Evolutionary conservation across 495 filamentous ascomycete species (phyloP), one percentile per base, ranked within the genome.

Genomic region (Talaromyces ruber): DNA sequence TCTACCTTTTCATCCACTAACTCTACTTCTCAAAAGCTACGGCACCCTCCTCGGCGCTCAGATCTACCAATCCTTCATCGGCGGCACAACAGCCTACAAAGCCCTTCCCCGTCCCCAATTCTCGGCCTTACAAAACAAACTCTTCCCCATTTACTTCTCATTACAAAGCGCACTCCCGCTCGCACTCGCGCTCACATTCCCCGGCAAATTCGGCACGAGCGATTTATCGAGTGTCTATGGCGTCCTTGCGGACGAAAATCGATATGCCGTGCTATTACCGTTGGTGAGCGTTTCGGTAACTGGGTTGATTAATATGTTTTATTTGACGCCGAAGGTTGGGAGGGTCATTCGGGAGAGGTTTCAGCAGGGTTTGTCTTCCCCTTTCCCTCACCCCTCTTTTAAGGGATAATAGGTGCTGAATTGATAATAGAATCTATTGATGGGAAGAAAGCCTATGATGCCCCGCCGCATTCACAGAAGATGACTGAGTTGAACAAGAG

Each of bases 81-180:
- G 81, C 60, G 91, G 90, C 30, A 79, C 88, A 29, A 72, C 92
- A 51, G 84, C 89, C 60, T 97, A 86, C 79, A 81, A 79, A 51
- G 81, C 84, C 60, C 84, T 97, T 54, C 80, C 90, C 9, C 86
- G 90, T 9, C 84, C 90, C 0, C 86, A 92, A 70, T 98, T 98
- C 76, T 79, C 85, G 5, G 78, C 82, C 37, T 80, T 98, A 26
- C 93, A 96, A 75, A 75, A 83, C 34, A 82, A 82, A 66, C 84
- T 91, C 67, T 93, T 95, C 75, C 93, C 93, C 24, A 73, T 88
- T 65, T 98, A 93, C 78, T 97, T 97, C 73, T 77, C 82, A 25
- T 72, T 97, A 50, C 93, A 97, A 77, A 84, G 89, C 4, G 80
- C 82, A 5, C 77, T 91, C 3, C 89, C 93, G 6, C 71, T 85